phyloP scores from a whole-genome alignment of 2,329 filamentous ascomycete genomes.

The Diaporthe capsici region DNA sequence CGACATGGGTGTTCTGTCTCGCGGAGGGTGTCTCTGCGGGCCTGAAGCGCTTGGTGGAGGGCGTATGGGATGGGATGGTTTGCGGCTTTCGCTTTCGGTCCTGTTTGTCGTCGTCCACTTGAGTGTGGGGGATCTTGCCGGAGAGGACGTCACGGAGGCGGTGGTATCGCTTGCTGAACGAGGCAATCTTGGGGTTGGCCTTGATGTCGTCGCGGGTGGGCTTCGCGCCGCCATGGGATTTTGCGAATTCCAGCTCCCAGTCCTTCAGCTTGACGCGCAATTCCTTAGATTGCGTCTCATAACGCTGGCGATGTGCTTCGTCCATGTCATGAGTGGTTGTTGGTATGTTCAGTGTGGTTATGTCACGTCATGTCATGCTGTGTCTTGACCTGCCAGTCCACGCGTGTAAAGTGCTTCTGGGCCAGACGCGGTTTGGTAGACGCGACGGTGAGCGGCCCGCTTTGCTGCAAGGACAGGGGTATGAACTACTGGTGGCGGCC shows the following conservation, averaged over 20 bases:
- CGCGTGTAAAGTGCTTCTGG: conserved; percentile 23
- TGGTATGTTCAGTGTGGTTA: neutral
- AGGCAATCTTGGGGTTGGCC: conserved; percentile 76
- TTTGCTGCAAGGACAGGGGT: conserved; percentile 21
- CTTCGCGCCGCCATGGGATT: conserved; percentile 75
- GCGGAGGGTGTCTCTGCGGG: conserved; percentile 62
- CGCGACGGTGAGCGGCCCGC: conserved; percentile 26
- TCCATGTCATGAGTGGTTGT: conserved; percentile 58
- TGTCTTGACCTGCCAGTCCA: neutral
- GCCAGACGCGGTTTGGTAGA: conserved; percentile 19
- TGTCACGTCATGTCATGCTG: neutral
- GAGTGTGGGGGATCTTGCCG: conserved; percentile 60
- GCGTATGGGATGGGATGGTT: conserved; percentile 57
- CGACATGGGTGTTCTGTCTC: conserved; percentile 41
- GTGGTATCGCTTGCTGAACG: conserved; percentile 84
- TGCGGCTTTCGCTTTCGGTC: conserved; percentile 59
- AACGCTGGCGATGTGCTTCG: conserved; percentile 57
- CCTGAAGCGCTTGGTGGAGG: conserved; percentile 64
- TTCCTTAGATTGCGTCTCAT: conserved; percentile 64
- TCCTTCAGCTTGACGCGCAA: conserved; percentile 79
- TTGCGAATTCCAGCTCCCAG: conserved; percentile 80
- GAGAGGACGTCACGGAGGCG: conserved; percentile 72
- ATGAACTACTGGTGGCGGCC: neutral
- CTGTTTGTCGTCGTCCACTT: conserved; percentile 47
- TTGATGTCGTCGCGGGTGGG: conserved; percentile 83